Evolutionary conservation across 495 filamentous ascomycete species (phyloP).

Genomic region (Penicillium malachiteum): DNA sequence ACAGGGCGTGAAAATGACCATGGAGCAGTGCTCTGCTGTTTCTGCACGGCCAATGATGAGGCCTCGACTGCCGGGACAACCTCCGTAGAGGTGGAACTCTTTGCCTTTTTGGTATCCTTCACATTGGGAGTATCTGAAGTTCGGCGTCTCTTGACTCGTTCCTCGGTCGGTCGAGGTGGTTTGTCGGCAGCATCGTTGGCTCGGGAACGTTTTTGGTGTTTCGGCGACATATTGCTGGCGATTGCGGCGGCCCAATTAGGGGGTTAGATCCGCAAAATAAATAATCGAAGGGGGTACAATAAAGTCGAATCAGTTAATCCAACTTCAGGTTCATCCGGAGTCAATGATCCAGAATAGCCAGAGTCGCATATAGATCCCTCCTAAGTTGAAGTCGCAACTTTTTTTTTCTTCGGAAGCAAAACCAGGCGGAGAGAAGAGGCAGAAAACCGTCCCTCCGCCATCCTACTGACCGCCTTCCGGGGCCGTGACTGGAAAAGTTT

Average conservation of each 20-base stretch:
- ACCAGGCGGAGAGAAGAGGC: slow-evolving; percentile 16
- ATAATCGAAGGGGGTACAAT: background rate
- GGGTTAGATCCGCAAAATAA: background rate
- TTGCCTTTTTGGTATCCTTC: background rate
- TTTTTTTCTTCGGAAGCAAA: slow-evolving; percentile 22
- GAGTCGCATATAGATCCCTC: background rate
- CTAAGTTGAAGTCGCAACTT: slow-evolving; percentile 10
- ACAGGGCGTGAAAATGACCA: slow-evolving; percentile 38
- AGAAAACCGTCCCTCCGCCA: slow-evolving; percentile 13
- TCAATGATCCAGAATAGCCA: no score
- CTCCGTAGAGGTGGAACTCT: background rate
- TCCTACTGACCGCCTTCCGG: slow-evolving; percentile 9
- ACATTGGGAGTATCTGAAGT: slow-evolving; percentile 22
- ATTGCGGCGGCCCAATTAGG: background rate
- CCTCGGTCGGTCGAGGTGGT: slow-evolving; percentile 18
- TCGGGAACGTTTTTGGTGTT: slow-evolving; percentile 37
- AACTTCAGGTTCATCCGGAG: no score
- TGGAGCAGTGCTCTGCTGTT: slow-evolving; percentile 12
- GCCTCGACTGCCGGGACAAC: background rate
- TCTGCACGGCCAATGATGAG: slow-evolving; percentile 8
- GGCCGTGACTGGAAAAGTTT: slow-evolving; percentile 23
- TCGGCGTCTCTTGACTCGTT: slow-evolving; percentile 36
- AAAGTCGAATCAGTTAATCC: background rate
- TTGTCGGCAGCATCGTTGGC: slow-evolving; percentile 34
- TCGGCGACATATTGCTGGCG: slow-evolving; percentile 16